Conservation (phyloP, 352 stramenopile species). For the Globisporangium heterothallicum region DNA sequence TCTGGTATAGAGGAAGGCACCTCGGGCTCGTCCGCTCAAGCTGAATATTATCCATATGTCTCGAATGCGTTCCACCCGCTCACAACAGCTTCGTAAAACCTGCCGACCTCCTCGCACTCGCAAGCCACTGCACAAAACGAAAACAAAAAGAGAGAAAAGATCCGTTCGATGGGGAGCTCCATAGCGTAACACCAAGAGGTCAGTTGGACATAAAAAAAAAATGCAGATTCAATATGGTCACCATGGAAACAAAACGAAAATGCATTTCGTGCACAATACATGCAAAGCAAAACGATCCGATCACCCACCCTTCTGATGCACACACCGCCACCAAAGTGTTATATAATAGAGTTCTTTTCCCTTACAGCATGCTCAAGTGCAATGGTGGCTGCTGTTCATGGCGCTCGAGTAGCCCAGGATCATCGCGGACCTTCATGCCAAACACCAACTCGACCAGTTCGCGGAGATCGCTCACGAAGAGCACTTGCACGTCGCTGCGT, state of each 20-base stretch:
- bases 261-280: conserved; percentile 4
- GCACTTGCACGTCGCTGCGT: conserved; percentile 36
- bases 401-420: conserved; percentile 17
- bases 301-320: no score
- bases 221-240: no score
- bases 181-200: no score
- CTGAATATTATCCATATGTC: conserved; percentile 83
- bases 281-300: background rate
- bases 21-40: conserved; percentile 44
- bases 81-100: conserved; percentile 15
- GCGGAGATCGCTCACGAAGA: conserved; percentile 67
- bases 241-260: conserved; percentile 5
- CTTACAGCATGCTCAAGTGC: conserved; percentile 47
- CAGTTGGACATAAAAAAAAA: no score
- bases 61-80: conserved; percentile 75
- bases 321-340: no score
- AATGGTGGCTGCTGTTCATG: conserved; percentile 21
- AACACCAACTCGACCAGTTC: conserved; percentile 68
- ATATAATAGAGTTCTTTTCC: conserved; percentile 2
- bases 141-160: no score
- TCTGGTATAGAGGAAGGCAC: conserved; percentile 63
- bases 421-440: conserved; percentile 48
- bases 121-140: no score
- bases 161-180: no score
- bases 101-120: no score